phyloP scores from a whole-genome alignment of 805 yeast species.

The Cyberlindnera euphorbiiphila region DNA sequence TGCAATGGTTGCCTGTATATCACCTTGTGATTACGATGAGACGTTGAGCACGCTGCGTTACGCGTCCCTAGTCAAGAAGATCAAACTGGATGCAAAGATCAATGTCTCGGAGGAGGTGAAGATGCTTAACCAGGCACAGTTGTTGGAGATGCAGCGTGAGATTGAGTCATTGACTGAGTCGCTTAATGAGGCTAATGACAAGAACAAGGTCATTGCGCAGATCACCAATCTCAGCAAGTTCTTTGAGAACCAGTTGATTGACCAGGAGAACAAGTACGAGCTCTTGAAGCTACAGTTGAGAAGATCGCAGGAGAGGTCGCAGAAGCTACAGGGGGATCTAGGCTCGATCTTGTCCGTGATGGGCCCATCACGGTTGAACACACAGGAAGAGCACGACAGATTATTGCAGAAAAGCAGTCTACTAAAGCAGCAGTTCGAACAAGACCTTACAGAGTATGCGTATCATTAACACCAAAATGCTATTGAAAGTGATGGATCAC shows the following conservation, averaged over 20 bases:
- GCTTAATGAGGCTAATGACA: conserved; percentile 20
- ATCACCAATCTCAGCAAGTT: conserved; percentile 24
- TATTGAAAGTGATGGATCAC: background rate
- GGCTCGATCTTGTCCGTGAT: conserved; percentile 6
- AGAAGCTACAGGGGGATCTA: conserved; percentile 5
- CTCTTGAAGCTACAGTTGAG: conserved; percentile 16
- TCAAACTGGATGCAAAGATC: conserved; percentile 56
- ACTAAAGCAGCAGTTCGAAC: background rate
- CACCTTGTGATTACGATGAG: conserved; percentile 78
- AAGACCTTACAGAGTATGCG: conserved; percentile 5
- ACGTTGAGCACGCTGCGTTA: conserved; percentile 71
- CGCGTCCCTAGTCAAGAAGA: conserved; percentile 71
- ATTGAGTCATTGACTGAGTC: conserved; percentile 19
- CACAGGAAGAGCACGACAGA: conserved; percentile 1
- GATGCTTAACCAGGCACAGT: conserved; percentile 11
- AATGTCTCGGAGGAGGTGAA: conserved; percentile 30
- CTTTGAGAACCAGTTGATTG: conserved; percentile 28
- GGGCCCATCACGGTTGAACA: background rate
- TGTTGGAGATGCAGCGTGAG: conserved; percentile 19
- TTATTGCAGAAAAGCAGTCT: conserved; percentile 3
- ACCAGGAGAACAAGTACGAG: conserved; percentile 26
- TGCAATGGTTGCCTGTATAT: conserved; percentile 79
- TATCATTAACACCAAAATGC: background rate
- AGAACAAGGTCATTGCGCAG: conserved; percentile 20
- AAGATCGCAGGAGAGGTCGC: background rate